Evolutionary conservation across 176 grass and related monocot genomes (phyloP).

Genomic region (Juncus effusus): DNA sequence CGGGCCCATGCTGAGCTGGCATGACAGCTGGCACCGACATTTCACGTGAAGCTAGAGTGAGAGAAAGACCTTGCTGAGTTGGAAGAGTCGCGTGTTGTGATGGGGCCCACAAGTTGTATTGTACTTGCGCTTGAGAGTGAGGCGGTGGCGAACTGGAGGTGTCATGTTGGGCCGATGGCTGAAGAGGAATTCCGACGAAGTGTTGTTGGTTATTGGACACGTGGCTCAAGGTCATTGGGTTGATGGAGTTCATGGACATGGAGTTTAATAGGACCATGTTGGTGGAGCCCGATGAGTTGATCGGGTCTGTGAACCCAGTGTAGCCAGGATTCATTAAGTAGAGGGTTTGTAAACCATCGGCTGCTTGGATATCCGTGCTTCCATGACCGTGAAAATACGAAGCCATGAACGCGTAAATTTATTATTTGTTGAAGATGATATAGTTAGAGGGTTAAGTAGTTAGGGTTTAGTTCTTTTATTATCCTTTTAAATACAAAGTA

Average conservation of each 20-base stretch:
- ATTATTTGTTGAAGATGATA: background rate
- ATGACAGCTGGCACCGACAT: conserved; percentile 34
- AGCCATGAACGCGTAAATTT: conserved; percentile 51
- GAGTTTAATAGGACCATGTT: conserved; percentile 97
- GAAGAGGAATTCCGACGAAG: conserved; percentile 81
- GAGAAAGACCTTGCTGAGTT: conserved; percentile 54
- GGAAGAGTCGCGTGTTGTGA: conserved; percentile 8
- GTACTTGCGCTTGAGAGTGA: background rate
- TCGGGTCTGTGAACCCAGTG: conserved; percentile 43
- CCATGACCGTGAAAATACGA: conserved; percentile 65
- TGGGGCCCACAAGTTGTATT: conserved; percentile 60
- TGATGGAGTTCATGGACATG: conserved; percentile 50
- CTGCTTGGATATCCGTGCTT: conserved; percentile 67
- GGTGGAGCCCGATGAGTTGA: conserved; percentile 23
- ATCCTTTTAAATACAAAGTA: background rate
- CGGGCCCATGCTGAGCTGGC: conserved; percentile 18
- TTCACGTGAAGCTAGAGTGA: conserved; percentile 85
- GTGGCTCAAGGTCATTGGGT: conserved; percentile 44
- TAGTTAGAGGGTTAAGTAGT: background rate
- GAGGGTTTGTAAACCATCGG: conserved; percentile 78
- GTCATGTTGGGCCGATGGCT: conserved; percentile 24
- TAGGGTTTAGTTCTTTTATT: too few species aligned
- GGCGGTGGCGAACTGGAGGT: conserved; percentile 22
- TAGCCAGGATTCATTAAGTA: conserved; percentile 97
- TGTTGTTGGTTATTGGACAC: conserved; percentile 40